These are phyloP conservation scores for Zizania latifolia DNA, from an alignment of 176 grass and related monocot species.

Conservation along the genomic window DNA sequence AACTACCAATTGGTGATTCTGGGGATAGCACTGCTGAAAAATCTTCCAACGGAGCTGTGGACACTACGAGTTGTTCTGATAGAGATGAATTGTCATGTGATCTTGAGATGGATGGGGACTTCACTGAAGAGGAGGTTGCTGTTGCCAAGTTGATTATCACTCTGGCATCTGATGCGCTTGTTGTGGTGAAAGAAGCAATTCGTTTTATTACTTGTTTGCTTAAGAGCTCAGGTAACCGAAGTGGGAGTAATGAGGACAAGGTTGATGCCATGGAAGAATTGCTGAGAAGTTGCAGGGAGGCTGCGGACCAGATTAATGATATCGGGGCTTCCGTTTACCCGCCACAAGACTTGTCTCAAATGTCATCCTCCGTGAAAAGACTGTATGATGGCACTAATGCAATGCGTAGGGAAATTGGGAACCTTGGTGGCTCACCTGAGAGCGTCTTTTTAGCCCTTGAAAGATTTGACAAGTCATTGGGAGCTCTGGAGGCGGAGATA, in stretches of 20 bases:
- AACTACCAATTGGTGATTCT: constrained; percentile 49
- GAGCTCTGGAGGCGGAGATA: constrained; percentile 46
- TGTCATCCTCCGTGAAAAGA: constrained; percentile 41
- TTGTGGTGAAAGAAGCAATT: constrained; percentile 74
- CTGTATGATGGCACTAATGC: constrained; percentile 18
- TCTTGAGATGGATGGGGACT: constrained; percentile 57
- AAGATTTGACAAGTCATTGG: constrained; percentile 53
- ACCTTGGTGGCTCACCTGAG: constrained; percentile 41
- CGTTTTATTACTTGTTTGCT: constrained; percentile 76
- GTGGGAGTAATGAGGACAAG: constrained; percentile 28
- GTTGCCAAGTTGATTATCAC: constrained; percentile 50
- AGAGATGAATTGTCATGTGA: constrained; percentile 48
- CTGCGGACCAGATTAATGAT: constrained; percentile 67
- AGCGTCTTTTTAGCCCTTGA: constrained; percentile 38
- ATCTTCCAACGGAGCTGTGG: constrained; percentile 33
- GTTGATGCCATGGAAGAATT: constrained; percentile 79
- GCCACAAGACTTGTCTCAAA: constrained; percentile 64
- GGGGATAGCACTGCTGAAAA: constrained; percentile 19
- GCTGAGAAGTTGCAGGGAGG: constrained; percentile 55
- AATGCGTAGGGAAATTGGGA: constrained; percentile 46
- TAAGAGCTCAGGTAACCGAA: constrained; percentile 39
- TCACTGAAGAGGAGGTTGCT: constrained; percentile 63
- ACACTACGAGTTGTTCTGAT: constrained; percentile 36
- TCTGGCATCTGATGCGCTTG: constrained; percentile 49
- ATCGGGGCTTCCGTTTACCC: constrained; percentile 74